phyloP scores from a whole-genome alignment of 176 grass and related monocot species.

The Triticum dicoccoides region DNA sequence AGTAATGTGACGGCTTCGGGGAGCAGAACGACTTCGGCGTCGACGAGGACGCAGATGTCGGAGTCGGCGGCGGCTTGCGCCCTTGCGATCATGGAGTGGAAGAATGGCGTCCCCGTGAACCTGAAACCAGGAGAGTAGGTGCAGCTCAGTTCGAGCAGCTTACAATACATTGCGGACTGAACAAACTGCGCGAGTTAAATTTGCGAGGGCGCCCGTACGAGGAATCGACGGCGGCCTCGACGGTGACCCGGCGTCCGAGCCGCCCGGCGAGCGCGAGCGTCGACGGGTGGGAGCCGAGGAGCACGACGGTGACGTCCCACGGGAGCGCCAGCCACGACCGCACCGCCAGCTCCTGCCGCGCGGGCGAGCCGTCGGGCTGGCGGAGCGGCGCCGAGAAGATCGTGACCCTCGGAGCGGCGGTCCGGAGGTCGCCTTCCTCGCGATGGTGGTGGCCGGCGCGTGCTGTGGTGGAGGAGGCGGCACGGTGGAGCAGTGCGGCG shows the following conservation, averaged over 20 bases:
- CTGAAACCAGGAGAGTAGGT: constrained; percentile 31
- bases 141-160: neutral
- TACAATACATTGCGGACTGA: too few species aligned
- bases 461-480: neutral
- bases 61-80: constrained; percentile 44
- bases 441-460: neutral
- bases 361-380: constrained; percentile 22
- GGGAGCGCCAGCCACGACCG: constrained; percentile 80
- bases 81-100: constrained; percentile 76
- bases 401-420: constrained; percentile 19
- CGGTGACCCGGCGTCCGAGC: constrained; percentile 50
- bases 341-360: constrained; percentile 72
- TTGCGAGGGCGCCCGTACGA: constrained; percentile 29
- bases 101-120: constrained; percentile 77
- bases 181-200: too few species aligned
- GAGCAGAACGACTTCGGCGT: constrained; percentile 60
- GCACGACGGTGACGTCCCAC: constrained; percentile 55
- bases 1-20: constrained; percentile 44
- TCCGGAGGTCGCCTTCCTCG: neutral
- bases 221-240: constrained; percentile 59
- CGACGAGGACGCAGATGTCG: constrained; percentile 61
- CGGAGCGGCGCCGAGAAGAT: constrained; percentile 54
- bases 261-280: constrained; percentile 16
- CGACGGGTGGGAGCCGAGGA: constrained; percentile 50
- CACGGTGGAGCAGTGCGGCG: constrained; percentile 1